Conservation (phyloP, 352 stramenopile genomes). For the Thalassiosira ordinaria region DNA sequence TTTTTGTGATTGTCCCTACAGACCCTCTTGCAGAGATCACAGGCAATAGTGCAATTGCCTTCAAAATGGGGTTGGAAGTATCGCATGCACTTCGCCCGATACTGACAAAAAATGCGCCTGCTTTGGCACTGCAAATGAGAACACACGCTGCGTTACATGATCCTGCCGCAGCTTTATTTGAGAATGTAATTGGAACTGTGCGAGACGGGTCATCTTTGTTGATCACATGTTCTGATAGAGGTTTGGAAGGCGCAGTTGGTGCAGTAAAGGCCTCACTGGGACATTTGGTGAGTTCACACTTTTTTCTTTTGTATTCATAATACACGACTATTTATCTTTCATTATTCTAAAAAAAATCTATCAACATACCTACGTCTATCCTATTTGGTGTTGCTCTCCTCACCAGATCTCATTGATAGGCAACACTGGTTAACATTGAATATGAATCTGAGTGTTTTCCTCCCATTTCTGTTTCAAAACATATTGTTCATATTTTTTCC, state of each 20-base stretch:
- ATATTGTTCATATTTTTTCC: no score
- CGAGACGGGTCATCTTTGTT: conserved; percentile 55
- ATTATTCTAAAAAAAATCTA: neutral
- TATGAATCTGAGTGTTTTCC: neutral
- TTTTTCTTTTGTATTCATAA: neutral
- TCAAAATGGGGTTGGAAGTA: conserved; percentile 61
- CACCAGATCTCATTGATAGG: conserved; percentile 9
- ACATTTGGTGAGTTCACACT: conserved; percentile 59
- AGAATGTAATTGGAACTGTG: conserved; percentile 71
- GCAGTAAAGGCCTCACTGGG: conserved; percentile 58
- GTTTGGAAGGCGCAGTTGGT: conserved; percentile 57
- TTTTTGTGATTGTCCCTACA: conserved; percentile 42
- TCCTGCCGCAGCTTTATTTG: conserved; percentile 66
- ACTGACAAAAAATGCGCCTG: conserved; percentile 60
- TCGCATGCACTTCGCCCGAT: conserved; percentile 39
- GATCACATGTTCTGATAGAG: conserved; percentile 57
- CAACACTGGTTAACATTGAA: neutral
- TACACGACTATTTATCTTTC: neutral
- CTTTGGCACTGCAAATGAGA: conserved; percentile 65
- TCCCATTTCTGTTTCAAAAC: neutral
- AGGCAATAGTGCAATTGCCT: conserved; percentile 20
- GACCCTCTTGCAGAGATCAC: conserved; percentile 3
- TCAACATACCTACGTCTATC: no score
- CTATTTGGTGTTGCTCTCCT: no score
- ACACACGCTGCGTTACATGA: conserved; percentile 55